phyloP scores from a whole-genome alignment of 345 rosid species.

The Litchi chinensis region DNA sequence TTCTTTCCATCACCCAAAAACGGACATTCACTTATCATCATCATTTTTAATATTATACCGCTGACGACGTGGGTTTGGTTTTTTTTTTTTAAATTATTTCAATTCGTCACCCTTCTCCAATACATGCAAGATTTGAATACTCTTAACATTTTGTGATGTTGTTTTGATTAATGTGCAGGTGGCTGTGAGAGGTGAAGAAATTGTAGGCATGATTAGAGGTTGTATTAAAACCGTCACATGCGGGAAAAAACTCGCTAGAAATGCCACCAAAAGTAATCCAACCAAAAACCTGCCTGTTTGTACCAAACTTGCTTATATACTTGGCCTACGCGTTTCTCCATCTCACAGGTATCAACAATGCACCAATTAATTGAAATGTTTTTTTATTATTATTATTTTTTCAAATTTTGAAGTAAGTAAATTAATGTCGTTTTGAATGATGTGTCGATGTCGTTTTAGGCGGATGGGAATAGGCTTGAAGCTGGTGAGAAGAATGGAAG shows the following conservation, averaged over 20 bases:
- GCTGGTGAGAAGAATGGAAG: constrained; percentile 66
- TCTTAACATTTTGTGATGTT: background rate
- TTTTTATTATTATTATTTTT: background rate
- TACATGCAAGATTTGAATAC: background rate
- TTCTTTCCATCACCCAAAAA: background rate
- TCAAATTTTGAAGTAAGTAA: background rate
- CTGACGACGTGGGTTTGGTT: background rate
- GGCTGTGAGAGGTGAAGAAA: constrained; percentile 72
- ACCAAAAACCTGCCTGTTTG: constrained; percentile 48
- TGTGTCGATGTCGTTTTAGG: constrained; percentile 35
- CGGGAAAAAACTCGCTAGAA: constrained; percentile 53
- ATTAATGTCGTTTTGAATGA: background rate
- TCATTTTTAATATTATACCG: no score
- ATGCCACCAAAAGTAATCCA: constrained; percentile 25
- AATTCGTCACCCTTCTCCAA: background rate
- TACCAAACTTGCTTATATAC: constrained; percentile 82
- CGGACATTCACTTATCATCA: background rate
- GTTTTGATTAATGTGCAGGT: constrained; percentile 51
- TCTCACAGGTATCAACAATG: constrained; percentile 59
- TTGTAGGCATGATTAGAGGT: constrained; percentile 92
- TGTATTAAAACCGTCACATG: constrained; percentile 93
- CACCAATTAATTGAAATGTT: background rate
- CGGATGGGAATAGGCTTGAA: constrained; percentile 89
- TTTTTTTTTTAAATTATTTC: background rate
- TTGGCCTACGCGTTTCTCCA: constrained; percentile 94